phyloP scores from a whole-genome alignment of 2,329 filamentous ascomycete species.

The Talaromyces verruculosus region DNA sequence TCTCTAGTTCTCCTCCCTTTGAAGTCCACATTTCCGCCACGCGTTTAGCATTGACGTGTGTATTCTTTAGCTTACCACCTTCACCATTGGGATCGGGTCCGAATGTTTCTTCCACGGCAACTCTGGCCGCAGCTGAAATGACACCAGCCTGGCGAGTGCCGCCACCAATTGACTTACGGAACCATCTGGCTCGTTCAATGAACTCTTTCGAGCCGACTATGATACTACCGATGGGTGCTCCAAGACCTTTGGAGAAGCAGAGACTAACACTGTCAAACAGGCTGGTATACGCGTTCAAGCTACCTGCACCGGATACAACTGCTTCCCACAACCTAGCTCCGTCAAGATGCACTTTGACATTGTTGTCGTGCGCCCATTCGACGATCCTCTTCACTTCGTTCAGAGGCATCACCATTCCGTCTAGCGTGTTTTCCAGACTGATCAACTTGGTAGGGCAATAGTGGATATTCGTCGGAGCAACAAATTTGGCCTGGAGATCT shows the following conservation, averaged over 20 bases:
- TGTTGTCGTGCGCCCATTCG: conserved; percentile 64
- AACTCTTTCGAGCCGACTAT: conserved; percentile 61
- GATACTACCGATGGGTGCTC: conserved; percentile 76
- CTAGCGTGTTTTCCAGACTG: conserved; percentile 80
- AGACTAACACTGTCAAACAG: conserved; percentile 73
- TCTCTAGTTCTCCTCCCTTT: conserved; percentile 66
- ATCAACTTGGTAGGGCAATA: conserved; percentile 78
- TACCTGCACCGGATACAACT: conserved; percentile 67
- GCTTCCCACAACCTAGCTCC: conserved; percentile 82
- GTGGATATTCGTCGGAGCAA: conserved; percentile 68
- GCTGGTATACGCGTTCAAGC: conserved; percentile 64
- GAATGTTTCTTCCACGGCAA: conserved; percentile 79
- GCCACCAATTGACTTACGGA: conserved; percentile 78
- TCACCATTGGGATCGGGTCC: conserved; percentile 57
- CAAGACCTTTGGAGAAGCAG: conserved; percentile 80
- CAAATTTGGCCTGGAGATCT: conserved; percentile 67
- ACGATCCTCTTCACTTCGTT: conserved; percentile 68
- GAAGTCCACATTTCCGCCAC: conserved; percentile 66
- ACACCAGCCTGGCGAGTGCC: conserved; percentile 75
- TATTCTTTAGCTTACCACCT: conserved; percentile 60
- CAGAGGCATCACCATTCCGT: conserved; percentile 75
- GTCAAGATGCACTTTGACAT: conserved; percentile 72
- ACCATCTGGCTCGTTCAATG: conserved; percentile 69
- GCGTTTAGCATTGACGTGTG: conserved; percentile 62
- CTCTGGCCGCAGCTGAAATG: conserved; percentile 70